Evolutionary conservation across 1,284 basidiomycete species (phyloP).

Genomic region (Puccinia horiana): DNA sequence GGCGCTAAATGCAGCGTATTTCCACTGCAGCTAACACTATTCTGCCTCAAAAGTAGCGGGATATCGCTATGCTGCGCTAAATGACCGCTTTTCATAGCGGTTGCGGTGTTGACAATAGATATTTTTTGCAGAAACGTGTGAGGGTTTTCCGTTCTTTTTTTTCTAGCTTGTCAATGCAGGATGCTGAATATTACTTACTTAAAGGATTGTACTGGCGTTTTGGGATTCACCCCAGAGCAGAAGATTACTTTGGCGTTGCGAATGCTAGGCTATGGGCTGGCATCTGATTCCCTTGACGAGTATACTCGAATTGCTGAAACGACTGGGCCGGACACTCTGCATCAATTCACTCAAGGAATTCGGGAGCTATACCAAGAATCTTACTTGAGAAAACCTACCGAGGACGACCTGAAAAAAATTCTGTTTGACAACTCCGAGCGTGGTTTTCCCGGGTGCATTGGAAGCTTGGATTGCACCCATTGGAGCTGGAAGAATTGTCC

Average conservation of each 20-base stretch:
- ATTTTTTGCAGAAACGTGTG: conserved; percentile 8
- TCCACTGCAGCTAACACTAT: neutral
- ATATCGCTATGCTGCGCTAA: neutral
- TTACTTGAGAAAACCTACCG: conserved; percentile 18
- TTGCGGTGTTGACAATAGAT: neutral
- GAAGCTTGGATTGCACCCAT: conserved; percentile 28
- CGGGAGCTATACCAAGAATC: neutral
- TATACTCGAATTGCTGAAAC: neutral
- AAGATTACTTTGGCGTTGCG: neutral
- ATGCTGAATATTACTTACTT: neutral
- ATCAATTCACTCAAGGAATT: neutral
- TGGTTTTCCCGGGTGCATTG: conserved; percentile 21
- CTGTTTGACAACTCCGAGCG: neutral
- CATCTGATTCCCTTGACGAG: neutral
- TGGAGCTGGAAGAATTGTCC: conserved; percentile 41
- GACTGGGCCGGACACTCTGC: neutral
- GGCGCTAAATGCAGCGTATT: neutral
- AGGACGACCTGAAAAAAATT: neutral
- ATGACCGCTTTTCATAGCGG: neutral
- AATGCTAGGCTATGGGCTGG: neutral
- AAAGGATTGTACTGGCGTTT: neutral
- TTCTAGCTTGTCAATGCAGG: too few relatives aligned
- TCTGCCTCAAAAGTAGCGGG: neutral
- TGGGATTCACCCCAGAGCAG: neutral
- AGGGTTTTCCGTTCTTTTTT: too few relatives aligned